phyloP scores from a whole-genome alignment of 139 green algal genomes.

The Coelastrella sp. region DNA sequence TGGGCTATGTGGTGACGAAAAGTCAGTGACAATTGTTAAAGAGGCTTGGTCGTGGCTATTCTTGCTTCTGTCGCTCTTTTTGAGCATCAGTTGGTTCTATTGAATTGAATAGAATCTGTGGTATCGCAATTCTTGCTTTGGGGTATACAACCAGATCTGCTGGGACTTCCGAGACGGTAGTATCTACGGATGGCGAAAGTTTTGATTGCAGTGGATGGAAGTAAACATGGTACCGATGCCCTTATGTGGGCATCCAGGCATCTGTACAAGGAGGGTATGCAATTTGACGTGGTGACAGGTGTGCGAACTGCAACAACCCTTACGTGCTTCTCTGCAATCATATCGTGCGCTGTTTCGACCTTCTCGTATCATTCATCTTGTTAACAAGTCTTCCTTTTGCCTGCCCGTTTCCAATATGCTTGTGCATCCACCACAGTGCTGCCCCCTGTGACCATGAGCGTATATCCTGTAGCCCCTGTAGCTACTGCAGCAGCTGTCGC shows the following conservation, averaged over 20 bases:
- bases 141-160: too few species aligned
- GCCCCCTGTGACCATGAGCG: constrained; percentile 37
- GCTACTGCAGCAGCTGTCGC: constrained; percentile 54
- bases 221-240: constrained; percentile 24
- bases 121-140: too few species aligned
- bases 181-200: neutral
- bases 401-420: too few species aligned
- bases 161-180: neutral
- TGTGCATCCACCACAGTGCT: constrained; percentile 38
- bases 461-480: constrained; percentile 46
- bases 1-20: too few species aligned
- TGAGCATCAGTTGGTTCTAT: too few species aligned
- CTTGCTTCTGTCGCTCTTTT: too few species aligned
- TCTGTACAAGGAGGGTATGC: constrained; percentile 8
- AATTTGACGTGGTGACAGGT: constrained; percentile 42
- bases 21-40: too few species aligned
- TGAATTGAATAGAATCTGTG: too few species aligned
- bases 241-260: constrained; percentile 2
- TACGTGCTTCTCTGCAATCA: neutral
- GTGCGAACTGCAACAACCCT: neutral
- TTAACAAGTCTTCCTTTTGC: neutral
- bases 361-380: neutral
- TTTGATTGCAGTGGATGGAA: constrained; percentile 30
- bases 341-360: neutral
- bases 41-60: too few species aligned